A percentile compares a stretch with the other conserved stretches of the same genome.
Conservation (phyloP, 2,329 filamentous ascomycete species). For the Scedosporium minutisporum region DNA sequence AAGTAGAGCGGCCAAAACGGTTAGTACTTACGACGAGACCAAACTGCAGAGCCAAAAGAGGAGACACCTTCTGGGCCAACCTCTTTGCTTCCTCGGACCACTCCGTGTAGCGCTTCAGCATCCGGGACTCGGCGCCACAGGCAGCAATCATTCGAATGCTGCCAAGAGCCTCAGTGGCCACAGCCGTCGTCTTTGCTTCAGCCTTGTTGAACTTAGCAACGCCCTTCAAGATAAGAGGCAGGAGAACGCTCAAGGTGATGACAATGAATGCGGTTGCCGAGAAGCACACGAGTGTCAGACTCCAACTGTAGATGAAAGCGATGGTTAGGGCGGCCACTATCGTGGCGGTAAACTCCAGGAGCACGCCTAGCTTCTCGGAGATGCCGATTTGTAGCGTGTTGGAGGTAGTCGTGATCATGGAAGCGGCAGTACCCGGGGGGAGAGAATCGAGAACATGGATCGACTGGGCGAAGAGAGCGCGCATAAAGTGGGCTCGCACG, state of each 20-base stretch:
- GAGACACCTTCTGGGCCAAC: constrained; percentile 38
- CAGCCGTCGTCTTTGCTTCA: constrained; percentile 46
- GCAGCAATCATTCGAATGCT: constrained; percentile 54
- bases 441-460: constrained; percentile 60
- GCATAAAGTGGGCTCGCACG: constrained; percentile 55
- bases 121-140: constrained; percentile 48
- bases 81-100: constrained; percentile 46
- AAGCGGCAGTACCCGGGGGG: constrained; percentile 50
- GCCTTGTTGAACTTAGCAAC: constrained; percentile 34
- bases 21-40: constrained; percentile 30
- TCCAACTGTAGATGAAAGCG: constrained; percentile 49
- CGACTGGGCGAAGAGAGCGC: constrained; percentile 53
- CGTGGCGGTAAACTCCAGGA: constrained; percentile 45
- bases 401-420: constrained; percentile 53
- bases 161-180: constrained; percentile 52
- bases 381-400: constrained; percentile 57
- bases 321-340: constrained; percentile 43
- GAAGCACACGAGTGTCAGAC: constrained; percentile 48
- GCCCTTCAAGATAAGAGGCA: constrained; percentile 48
- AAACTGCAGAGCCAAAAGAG: constrained; percentile 43
- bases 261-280: constrained; percentile 47
- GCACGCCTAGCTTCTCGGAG: constrained; percentile 51
- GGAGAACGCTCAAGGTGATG: constrained; percentile 33
- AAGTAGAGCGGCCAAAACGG: neutral
- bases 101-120: constrained; percentile 40